These are phyloP conservation scores for Ogataea siamensis DNA, from an alignment of 805 yeast species.

Conservation along the genomic window DNA sequence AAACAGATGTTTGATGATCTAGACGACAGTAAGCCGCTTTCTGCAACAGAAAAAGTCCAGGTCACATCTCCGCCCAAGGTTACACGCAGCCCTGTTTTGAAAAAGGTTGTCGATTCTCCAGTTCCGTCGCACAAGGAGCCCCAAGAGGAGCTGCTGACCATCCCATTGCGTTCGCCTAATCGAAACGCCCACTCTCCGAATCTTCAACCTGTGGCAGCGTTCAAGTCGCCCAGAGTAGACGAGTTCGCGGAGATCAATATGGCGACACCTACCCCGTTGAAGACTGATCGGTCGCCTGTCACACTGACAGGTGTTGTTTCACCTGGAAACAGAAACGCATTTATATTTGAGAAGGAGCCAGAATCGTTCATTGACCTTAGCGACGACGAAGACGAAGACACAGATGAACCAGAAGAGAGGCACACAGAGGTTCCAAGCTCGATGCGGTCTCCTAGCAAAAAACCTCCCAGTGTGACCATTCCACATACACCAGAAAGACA, in stretches of 20 bases:
- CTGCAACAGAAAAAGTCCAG: conserved; percentile 15
- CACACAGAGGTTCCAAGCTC: conserved; percentile 13
- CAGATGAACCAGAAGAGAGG: background rate
- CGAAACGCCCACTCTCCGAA: conserved; percentile 16
- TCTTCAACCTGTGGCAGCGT: conserved; percentile 14
- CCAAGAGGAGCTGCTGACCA: conserved; percentile 25
- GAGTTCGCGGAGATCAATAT: conserved; percentile 1
- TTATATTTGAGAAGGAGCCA: conserved; percentile 22
- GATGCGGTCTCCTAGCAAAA: conserved; percentile 14
- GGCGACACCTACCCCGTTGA: conserved; percentile 13
- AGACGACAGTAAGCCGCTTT: conserved; percentile 5
- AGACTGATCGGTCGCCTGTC: conserved; percentile 11
- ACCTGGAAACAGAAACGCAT: conserved; percentile 25
- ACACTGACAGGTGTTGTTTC: conserved; percentile 15
- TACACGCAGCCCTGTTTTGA: conserved; percentile 15
- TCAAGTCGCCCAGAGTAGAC: conserved; percentile 12
- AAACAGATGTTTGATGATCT: conserved; percentile 11
- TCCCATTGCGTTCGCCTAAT: conserved; percentile 34
- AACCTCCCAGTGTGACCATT: conserved; percentile 15
- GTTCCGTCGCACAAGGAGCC: background rate
- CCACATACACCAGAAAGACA: conserved; percentile 21
- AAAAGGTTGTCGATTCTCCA: conserved; percentile 4
- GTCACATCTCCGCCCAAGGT: conserved; percentile 18
- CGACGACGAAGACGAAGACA: conserved; percentile 17
- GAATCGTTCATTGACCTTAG: conserved; percentile 22